Evolutionary conservation across 352 stramenopile genomes (phyloP), one percentile per base, ranked within the genome.

Genomic region (Phytophthora boehmeriae): DNA sequence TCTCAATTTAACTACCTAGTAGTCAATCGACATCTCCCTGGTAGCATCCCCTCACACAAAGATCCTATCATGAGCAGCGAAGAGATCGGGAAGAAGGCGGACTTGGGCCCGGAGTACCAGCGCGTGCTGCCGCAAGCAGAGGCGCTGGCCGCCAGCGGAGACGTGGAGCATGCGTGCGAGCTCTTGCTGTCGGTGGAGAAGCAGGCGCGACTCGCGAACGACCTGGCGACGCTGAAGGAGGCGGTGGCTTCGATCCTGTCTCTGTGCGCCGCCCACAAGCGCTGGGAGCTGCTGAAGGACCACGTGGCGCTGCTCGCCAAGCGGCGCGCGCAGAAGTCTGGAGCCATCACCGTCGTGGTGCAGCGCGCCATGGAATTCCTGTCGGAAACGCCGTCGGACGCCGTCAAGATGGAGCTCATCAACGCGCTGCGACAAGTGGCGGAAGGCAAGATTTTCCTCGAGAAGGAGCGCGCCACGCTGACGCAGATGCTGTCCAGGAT

Each of bases 371-470:
- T 95, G 76, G 78, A 85, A 59, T 95, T 89, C 58, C 62, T 97
- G 23, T 54, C 68, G 16, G 75, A 90, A 28, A 86, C 86, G 58
- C 87, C 81, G 30, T 88, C 81, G 6, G 83, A 97, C 53, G 80
- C 97, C 45, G 76, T 91, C 35, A 95, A 96, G 61, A 89, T 97
- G 68, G 73, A 93, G 9, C 80, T 99, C n/a, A 97, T 99, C 46
- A 82, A 96, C 43, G 80, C 92, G 46, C 72, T 99, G 59, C 86
- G 97, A 30, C 77, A 91, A 17, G 97, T 99, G 54, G 97, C 92
- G 1, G 95, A 99, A 55, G 97, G 97, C 41, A 98, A 98, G 71
- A 98, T 99, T 50, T 99, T 98, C 74, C 73, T 99, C 38, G 97
- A 99, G 79, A 97, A 90, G 34, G 96, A 99, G 80, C 87, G 96